These are phyloP conservation scores for Thalia dealbata DNA, from an alignment of 176 grass and related monocot species.

Conservation along the genomic window DNA sequence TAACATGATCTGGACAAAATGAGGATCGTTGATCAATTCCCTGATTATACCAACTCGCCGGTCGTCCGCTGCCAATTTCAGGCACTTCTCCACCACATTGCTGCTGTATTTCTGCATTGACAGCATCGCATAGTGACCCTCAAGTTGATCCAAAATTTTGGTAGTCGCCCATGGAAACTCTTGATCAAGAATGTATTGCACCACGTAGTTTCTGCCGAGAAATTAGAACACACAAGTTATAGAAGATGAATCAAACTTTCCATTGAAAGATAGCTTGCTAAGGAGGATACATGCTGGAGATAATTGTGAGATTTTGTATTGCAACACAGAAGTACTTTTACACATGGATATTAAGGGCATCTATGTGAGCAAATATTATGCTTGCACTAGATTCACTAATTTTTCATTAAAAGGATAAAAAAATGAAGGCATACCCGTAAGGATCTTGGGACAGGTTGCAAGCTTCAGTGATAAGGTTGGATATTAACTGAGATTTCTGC, in stretches of 20 bases:
- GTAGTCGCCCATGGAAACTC: conserved; percentile 39
- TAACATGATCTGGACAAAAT: conserved; percentile 26
- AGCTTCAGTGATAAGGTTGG: conserved; percentile 38
- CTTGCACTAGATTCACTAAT: too few species aligned
- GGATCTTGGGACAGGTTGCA: conserved; percentile 53
- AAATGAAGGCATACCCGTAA: conserved; percentile 45
- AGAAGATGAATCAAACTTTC: background rate
- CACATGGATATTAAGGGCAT: too few species aligned
- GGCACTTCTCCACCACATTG: conserved; percentile 70
- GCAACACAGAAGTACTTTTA: background rate
- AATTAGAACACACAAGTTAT: conserved; percentile 3
- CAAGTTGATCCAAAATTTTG: conserved; percentile 45
- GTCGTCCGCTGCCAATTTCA: conserved; percentile 18
- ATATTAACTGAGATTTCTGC: conserved; percentile 42
- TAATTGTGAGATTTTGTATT: background rate
- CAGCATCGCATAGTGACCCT: conserved; percentile 33
- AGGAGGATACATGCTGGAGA: too few species aligned
- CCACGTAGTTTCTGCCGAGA: conserved; percentile 72
- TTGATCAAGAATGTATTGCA: conserved; percentile 60
- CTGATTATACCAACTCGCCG: conserved; percentile 29
- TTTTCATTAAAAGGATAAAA: background rate
- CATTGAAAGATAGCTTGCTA: too few species aligned
- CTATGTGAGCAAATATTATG: too few species aligned
- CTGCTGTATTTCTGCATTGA: conserved; percentile 82
- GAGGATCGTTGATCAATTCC: conserved; percentile 55